These are phyloP conservation scores for Rhizophagus clarus DNA, from an alignment of 192 early-diverging fungal genomes.

Conservation along the genomic window DNA sequence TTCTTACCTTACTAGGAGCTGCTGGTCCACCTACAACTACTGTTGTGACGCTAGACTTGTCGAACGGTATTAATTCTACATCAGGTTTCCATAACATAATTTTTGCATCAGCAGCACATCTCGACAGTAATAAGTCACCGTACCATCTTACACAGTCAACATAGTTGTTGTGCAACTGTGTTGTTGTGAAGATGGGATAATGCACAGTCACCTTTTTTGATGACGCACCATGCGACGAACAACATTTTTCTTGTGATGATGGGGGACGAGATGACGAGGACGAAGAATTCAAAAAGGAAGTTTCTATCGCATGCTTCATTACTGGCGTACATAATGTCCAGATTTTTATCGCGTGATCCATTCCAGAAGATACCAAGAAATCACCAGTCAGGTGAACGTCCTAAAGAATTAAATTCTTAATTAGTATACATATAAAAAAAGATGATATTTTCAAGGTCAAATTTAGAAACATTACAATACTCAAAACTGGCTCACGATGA, in stretches of 20 bases:
- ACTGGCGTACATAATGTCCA: constrained; percentile 27
- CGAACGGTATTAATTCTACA: constrained; percentile 6
- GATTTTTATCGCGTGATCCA: constrained; percentile 31
- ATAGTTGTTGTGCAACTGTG: constrained; percentile 29
- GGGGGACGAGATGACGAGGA: not conserved
- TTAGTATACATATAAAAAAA: not conserved
- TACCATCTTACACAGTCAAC: constrained; percentile 31
- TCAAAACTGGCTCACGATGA: constrained; percentile 26
- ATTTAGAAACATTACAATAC: constrained; percentile 21
- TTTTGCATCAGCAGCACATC: constrained; percentile 18
- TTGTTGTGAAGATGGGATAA: constrained; percentile 26
- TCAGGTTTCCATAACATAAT: constrained; percentile 28
- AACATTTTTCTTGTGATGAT: not conserved
- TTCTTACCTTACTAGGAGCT: not conserved
- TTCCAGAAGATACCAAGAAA: constrained; percentile 25
- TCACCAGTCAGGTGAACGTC: constrained; percentile 26
- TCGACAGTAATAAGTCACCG: constrained; percentile 30
- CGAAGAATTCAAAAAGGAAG: not conserved
- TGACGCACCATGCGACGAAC: not conserved
- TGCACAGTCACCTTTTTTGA: constrained; percentile 8
- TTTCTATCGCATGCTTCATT: constrained; percentile 6
- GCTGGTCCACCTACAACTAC: constrained; percentile 20
- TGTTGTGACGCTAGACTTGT: constrained; percentile 7
- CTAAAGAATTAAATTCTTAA: not conserved
- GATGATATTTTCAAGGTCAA: not conserved